Conservation (phyloP, 176 grass and related monocot species). For the Juncus inflexus region DNA sequence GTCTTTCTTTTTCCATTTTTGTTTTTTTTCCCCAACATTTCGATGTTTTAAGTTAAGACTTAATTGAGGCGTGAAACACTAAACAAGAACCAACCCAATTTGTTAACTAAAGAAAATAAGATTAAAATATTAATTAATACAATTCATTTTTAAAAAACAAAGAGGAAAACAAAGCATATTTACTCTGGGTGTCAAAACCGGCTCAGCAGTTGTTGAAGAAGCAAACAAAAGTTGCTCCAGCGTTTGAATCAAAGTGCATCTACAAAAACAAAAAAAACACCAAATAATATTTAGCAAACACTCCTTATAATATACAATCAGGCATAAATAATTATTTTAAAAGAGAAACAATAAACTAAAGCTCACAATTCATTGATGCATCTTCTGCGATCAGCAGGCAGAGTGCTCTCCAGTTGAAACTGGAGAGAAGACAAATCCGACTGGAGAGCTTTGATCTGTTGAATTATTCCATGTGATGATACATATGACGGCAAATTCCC, state of each 20-base stretch:
- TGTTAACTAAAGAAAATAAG: slow-evolving; percentile 1
- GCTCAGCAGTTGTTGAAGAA: slow-evolving; percentile 85
- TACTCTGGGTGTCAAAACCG: slow-evolving; percentile 93
- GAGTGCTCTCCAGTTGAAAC: slow-evolving; percentile 85
- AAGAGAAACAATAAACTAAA: slow-evolving; percentile 19
- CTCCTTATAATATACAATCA: neutral
- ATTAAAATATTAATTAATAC: slow-evolving; percentile 11
- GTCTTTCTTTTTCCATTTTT: neutral
- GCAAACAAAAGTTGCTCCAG: slow-evolving; percentile 90
- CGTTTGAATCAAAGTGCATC: slow-evolving; percentile 92
- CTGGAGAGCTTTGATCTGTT: slow-evolving; percentile 76
- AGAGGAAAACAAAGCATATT: slow-evolving; percentile 16
- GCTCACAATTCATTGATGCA: slow-evolving; percentile 95
- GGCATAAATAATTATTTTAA: slow-evolving; percentile 15
- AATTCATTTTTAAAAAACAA: slow-evolving; percentile 18
- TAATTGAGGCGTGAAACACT: neutral
- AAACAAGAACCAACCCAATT: neutral
- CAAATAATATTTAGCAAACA: too few species aligned
- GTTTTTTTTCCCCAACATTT: neutral
- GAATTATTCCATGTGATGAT: slow-evolving; percentile 89
- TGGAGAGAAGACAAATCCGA: slow-evolving; percentile 86
- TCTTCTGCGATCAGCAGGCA: slow-evolving; percentile 80
- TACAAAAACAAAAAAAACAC: slow-evolving; percentile 35
- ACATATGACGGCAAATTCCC: slow-evolving; percentile 68
- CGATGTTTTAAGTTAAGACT: neutral